Evolutionary conservation across 768 basidiomycete genomes (phyloP), one percentile per base, ranked within the genome.

Genomic region (Tylopilus sp.): DNA sequence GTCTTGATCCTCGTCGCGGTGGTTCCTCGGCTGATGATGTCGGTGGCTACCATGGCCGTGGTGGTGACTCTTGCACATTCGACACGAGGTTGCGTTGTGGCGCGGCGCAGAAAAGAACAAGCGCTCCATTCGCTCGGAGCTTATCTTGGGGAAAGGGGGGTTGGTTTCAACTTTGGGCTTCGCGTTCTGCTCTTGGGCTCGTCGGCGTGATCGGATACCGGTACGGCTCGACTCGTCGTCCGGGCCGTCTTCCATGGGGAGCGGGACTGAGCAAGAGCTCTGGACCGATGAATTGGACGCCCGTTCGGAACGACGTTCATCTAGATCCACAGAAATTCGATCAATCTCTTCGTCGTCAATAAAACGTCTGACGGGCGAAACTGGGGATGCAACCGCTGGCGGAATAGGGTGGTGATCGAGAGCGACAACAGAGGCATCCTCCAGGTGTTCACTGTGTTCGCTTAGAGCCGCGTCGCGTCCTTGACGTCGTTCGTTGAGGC

Each of bases 101-200:
- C 83, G 83, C 3, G 88, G 86, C 2, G 86, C 83, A 42, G 84
- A 83, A 70, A 90, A 92, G 73, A 95, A 93, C 46, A 94, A 70
- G 0, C 80, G 77, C 64, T 96, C 91, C 34, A 92, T 78, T 38
- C 80, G 83, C 40, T 82, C 82, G 10, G 89, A 91, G 21, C 87
- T 82, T 41, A 94, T 93, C 54, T 84, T 81, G 1, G 93, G 93
- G 73, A 97, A 92, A 1, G 89, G 85, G 0, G 83, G 58, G 24
- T 50, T 52, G 28, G 59, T 24, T 22, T 47, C 49, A 1, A 24
- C 77, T 25, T 67, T 68, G n/a, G 40, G 47, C 45, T 49, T 58
- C 24, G 14, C 25, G 2, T 34, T 50, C 12, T 31, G 38, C 0
- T 58, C 56, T 13, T 55, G 43, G 16, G 17, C 44, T n/a, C 21